Evolutionary conservation across 2,329 filamentous ascomycete species (phyloP).

Genomic region (Penicillium sp.): DNA sequence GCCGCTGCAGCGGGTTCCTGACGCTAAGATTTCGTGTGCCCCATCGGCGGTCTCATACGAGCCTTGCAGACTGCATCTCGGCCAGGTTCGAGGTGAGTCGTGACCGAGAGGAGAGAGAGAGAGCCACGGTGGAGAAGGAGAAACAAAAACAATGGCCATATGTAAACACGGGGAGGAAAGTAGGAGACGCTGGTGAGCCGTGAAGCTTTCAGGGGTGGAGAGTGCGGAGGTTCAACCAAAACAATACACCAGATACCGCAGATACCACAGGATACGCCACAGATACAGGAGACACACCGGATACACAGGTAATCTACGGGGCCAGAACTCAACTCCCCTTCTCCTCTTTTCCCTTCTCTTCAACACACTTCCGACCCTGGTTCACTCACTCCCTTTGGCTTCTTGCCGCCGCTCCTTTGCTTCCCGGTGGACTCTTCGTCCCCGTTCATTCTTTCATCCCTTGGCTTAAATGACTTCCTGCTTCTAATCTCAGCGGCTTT

Average conservation of each 20-base stretch:
- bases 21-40: conserved; percentile 17
- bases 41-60: conserved; percentile 11
- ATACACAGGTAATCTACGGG: conserved; percentile 1
- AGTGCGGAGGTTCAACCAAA: conserved; percentile 6
- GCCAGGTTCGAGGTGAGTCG: neutral
- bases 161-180: neutral
- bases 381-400: conserved; percentile 24
- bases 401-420: conserved; percentile 28
- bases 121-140: neutral
- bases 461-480: conserved; percentile 13
- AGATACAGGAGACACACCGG: neutral
- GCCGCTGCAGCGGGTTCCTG: conserved; percentile 24
- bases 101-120: neutral
- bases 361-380: conserved; percentile 8
- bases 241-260: neutral
- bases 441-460: conserved; percentile 22
- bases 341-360: conserved; percentile 16
- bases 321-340: conserved; percentile 24
- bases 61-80: conserved; percentile 16
- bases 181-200: neutral
- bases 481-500: conserved; percentile 3
- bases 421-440: conserved; percentile 9
- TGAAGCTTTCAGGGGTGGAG: conserved; percentile 10
- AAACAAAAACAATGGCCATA: conserved; percentile 1
- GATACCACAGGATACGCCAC: neutral